These are phyloP conservation scores for Lactuca saligna DNA, from an alignment of 129 eudicot species.

Conservation along the genomic window DNA sequence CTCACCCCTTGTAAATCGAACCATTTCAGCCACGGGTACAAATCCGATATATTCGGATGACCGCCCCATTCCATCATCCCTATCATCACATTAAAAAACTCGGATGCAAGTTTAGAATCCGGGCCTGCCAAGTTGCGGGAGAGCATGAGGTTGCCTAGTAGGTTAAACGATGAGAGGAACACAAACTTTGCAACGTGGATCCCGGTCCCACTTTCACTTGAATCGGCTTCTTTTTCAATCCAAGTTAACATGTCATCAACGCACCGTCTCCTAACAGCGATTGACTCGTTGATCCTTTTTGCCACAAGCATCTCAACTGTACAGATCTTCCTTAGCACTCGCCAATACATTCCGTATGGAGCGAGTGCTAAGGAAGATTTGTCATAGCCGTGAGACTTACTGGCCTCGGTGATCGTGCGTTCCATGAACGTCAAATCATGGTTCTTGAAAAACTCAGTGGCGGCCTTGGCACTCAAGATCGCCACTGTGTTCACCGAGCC, in stretches of 20 bases:
- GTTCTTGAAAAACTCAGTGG: conserved; percentile 58
- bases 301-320: conserved; percentile 47
- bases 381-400: conserved; percentile 44
- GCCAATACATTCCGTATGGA: conserved; percentile 46
- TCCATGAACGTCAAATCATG: conserved; percentile 53
- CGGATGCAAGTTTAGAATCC: conserved; percentile 37
- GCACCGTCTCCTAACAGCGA: conserved; percentile 30
- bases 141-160: conserved; percentile 59
- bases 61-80: conserved; percentile 52
- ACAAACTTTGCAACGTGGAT: conserved; percentile 37
- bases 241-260: conserved; percentile 43
- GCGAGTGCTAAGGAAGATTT: conserved; percentile 47
- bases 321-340: conserved; percentile 41
- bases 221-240: conserved; percentile 37
- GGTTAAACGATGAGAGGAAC: conserved; percentile 46
- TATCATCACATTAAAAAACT: conserved; percentile 38
- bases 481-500: conserved; percentile 63
- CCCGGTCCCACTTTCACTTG: conserved; percentile 17
- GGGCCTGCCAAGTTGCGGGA: conserved; percentile 50
- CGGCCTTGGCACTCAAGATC: conserved; percentile 46
- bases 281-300: conserved; percentile 41
- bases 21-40: conserved; percentile 43
- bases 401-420: conserved; percentile 44
- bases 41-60: conserved; percentile 52
- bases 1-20: conserved; percentile 48